Percentiles rank a stretch among this genome's conserved stretches.
Evolutionary conservation across 192 early-diverging fungal genomes (phyloP).

Genomic region (Fimicolochytrium jonesii): DNA sequence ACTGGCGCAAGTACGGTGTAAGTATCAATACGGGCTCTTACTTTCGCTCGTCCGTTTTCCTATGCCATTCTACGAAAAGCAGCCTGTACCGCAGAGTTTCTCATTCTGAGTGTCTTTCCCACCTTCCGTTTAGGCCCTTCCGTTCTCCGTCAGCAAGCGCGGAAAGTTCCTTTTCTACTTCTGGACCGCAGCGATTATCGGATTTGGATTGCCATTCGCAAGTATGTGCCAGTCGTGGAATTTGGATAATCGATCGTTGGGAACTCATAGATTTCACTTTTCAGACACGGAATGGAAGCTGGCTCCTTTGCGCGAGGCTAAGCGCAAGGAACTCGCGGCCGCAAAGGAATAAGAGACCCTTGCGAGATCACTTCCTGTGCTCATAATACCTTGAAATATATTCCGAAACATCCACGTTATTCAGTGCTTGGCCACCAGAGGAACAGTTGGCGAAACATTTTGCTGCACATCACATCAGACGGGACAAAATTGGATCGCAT

Average conservation of each 20-base stretch:
- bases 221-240: conserved; percentile 19
- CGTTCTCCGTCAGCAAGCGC: conserved; percentile 26
- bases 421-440: too few relatives aligned
- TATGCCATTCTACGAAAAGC: background rate
- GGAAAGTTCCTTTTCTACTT: conserved; percentile 16
- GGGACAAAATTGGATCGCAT: too few relatives aligned
- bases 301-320: conserved; percentile 23
- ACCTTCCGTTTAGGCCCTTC: conserved; percentile 15
- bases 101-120: background rate
- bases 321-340: conserved; percentile 21
- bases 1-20: conserved; percentile 21
- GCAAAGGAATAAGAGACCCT: background rate
- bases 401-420: too few relatives aligned
- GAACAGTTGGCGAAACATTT: too few relatives aligned
- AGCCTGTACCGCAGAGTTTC: background rate
- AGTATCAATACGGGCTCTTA: background rate
- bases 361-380: too few relatives aligned
- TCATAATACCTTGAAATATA: too few relatives aligned
- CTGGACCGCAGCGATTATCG: conserved; percentile 18
- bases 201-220: conserved; percentile 26
- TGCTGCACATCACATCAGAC: too few relatives aligned
- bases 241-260: too few relatives aligned
- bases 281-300: conserved; percentile 36
- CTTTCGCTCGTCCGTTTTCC: background rate
- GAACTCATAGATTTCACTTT: too few relatives aligned